Percentiles rank a stretch among this genome's conserved stretches.
Evolutionary conservation across 163 green algal species (phyloP).

Genomic region (Smithsoniella earleae): DNA sequence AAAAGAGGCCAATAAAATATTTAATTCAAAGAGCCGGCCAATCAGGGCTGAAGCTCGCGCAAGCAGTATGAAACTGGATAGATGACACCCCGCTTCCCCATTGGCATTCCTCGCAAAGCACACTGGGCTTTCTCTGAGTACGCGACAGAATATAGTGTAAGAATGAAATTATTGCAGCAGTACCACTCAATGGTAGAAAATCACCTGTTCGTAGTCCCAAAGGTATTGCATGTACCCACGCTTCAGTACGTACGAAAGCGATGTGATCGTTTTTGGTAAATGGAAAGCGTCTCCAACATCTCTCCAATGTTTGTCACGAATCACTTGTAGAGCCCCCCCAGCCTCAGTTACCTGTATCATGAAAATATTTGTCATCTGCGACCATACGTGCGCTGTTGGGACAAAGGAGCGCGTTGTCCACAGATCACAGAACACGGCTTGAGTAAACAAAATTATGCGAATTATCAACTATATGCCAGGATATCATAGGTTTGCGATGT

Average conservation of each 20-base stretch:
- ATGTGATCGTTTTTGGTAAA: slow-evolving; percentile 22
- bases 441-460: not conserved
- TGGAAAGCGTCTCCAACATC: slow-evolving; percentile 25
- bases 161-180: not conserved
- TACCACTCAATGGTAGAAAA: not conserved
- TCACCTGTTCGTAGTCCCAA: slow-evolving; percentile 29
- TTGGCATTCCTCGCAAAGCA: too few relatives aligned
- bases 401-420: not conserved
- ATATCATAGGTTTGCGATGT: too few relatives aligned
- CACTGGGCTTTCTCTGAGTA: not conserved
- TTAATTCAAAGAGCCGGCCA: too few relatives aligned
- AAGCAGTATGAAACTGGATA: too few relatives aligned
- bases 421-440: not conserved
- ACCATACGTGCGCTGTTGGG: too few relatives aligned
- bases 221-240: slow-evolving; percentile 27
- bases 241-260: slow-evolving; percentile 24
- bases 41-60: too few relatives aligned
- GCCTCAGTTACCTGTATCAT: not conserved
- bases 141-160: not conserved
- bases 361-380: not conserved
- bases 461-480: too few relatives aligned
- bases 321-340: slow-evolving; percentile 1
- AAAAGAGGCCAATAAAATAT: too few relatives aligned
- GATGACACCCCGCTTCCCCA: too few relatives aligned
- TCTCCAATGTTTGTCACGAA: slow-evolving; percentile 22